Evolutionary conservation across 805 yeast genomes (phyloP).

Genomic region (Yamadazyma laniorum): DNA sequence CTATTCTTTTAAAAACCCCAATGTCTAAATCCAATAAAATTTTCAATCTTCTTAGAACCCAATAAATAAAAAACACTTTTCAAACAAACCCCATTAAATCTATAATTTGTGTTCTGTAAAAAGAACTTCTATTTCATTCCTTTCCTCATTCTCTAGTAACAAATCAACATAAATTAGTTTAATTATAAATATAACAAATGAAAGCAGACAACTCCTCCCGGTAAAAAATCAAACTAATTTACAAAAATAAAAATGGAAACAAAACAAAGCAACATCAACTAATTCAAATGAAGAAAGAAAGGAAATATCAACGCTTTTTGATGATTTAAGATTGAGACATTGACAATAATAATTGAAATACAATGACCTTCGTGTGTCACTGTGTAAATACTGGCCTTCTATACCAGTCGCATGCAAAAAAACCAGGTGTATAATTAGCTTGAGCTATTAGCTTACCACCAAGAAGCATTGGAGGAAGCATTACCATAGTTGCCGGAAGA

Average conservation of each 20-base stretch:
- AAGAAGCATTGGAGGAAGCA: constrained; percentile 33
- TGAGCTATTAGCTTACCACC: constrained; percentile 33
- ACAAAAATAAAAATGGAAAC: constrained; percentile 13
- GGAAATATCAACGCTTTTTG: constrained; percentile 5
- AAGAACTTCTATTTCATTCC: constrained; percentile 15
- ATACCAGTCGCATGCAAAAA: constrained; percentile 5
- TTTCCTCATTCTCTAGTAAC: constrained; percentile 7
- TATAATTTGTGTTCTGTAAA: constrained; percentile 8
- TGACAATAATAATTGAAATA: constrained; percentile 7
- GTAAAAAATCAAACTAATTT: constrained; percentile 13
- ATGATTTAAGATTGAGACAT: constrained; percentile 17
- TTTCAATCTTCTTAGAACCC: constrained; percentile 10
- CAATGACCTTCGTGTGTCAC: neutral
- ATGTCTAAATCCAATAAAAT: constrained; percentile 39
- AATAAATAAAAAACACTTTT: constrained; percentile 5
- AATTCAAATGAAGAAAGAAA: constrained; percentile 10
- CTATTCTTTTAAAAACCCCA: constrained; percentile 21
- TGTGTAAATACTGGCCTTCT: neutral
- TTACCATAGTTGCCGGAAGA: constrained; percentile 25
- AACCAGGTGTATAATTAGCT: constrained; percentile 10
- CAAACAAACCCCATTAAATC: constrained; percentile 13
- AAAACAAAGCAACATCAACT: constrained; percentile 20
- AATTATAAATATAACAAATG: constrained; percentile 8
- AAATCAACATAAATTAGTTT: constrained; percentile 8
- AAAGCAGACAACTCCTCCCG: constrained; percentile 6